phyloP scores from a whole-genome alignment of 2,329 filamentous ascomycete genomes.

The Colletotrichum magnum region DNA sequence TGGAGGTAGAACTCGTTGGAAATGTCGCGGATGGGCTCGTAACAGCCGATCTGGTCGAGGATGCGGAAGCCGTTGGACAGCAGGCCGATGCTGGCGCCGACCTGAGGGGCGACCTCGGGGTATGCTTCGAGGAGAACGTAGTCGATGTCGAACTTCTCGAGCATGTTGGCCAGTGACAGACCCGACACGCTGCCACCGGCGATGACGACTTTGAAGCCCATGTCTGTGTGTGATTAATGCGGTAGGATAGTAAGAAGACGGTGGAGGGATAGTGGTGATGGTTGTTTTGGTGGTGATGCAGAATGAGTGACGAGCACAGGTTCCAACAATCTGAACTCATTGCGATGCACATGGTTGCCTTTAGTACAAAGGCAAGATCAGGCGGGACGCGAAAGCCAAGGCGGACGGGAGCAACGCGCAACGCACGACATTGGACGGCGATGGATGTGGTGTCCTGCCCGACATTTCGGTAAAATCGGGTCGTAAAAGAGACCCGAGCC shows the following conservation, averaged over 20 bases:
- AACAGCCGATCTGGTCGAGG: conserved; percentile 61
- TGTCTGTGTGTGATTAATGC: not conserved
- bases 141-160: conserved; percentile 61
- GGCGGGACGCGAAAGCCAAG: no score
- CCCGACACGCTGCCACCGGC: conserved; percentile 65
- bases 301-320: not conserved
- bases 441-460: not conserved
- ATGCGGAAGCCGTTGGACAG: conserved; percentile 58
- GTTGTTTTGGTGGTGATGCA: not conserved
- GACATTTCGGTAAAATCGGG: conserved; percentile 8
- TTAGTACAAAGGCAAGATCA: not conserved
- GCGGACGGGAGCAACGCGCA: no score
- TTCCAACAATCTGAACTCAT: not conserved
- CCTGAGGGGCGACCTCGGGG: conserved; percentile 56
- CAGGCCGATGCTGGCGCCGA: conserved; percentile 64
- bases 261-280: not conserved
- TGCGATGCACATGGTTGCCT: not conserved
- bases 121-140: conserved; percentile 64
- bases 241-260: not conserved
- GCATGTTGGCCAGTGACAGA: conserved; percentile 49
- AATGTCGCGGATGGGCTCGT: conserved; percentile 46
- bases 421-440: not conserved
- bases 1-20: conserved; percentile 36
- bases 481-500: conserved; percentile 19
- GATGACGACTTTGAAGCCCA: conserved; percentile 58